Conservation (phyloP, 768 basidiomycete species). For the Xanthoconium purpureum region DNA sequence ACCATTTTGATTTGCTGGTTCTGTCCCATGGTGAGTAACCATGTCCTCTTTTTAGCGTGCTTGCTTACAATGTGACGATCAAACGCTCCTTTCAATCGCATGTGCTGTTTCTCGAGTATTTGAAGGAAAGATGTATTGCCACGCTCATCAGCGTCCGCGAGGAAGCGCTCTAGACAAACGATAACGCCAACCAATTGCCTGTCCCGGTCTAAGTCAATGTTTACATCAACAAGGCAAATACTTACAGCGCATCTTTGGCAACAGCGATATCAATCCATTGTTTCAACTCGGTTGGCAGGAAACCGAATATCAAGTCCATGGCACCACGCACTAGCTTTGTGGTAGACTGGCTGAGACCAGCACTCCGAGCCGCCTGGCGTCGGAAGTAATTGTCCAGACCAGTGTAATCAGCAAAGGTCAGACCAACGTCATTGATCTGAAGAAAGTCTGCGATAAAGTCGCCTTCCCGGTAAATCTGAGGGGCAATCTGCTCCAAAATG, state of each 20-base stretch:
- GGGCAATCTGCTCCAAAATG: conserved; percentile 72
- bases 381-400: conserved; percentile 92
- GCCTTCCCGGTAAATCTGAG: conserved; percentile 77
- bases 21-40: conserved; percentile 37
- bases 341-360: conserved; percentile 64
- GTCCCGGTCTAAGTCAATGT: conserved; percentile 7
- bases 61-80: conserved; percentile 69
- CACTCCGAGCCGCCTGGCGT: conserved; percentile 77
- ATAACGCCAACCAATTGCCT: conserved; percentile 88
- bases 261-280: conserved; percentile 80
- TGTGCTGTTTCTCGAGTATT: conserved; percentile 79
- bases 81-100: conserved; percentile 68
- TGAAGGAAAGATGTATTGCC: conserved; percentile 72
- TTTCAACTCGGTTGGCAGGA: conserved; percentile 79
- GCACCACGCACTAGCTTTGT: conserved; percentile 80
- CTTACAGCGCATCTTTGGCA: conserved; percentile 71
- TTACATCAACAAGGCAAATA: neutral
- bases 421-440: conserved; percentile 81
- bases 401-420: conserved; percentile 96
- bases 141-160: conserved; percentile 74
- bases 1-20: conserved; percentile 84
- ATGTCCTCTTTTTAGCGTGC: neutral
- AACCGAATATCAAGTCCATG: conserved; percentile 95
- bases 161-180: conserved; percentile 71
- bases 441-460: conserved; percentile 90